phyloP scores from a whole-genome alignment of 2,329 filamentous ascomycete species.

The Fusarium pseudonygamai region DNA sequence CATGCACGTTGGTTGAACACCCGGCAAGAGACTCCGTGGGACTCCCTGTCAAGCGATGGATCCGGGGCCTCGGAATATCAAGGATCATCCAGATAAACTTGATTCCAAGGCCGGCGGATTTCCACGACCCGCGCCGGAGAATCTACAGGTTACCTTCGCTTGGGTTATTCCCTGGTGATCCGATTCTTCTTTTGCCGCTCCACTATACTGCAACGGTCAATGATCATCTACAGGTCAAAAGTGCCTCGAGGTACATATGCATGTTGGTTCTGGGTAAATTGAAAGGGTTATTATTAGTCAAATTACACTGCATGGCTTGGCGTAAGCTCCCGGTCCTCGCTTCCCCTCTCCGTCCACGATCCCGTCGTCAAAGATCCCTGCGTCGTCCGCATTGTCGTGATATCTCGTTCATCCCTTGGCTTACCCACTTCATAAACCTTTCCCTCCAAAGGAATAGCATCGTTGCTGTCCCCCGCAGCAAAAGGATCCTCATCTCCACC shows the following conservation, averaged over 20 bases:
- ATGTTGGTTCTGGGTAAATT: neutral
- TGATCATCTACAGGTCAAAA: neutral
- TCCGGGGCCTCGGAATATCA: neutral
- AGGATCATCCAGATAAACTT: neutral
- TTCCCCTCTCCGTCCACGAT: conserved; percentile 12
- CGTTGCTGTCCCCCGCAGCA: neutral
- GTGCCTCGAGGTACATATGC: neutral
- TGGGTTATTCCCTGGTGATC: neutral
- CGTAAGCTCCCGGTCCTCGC: conserved; percentile 12
- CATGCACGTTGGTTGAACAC: neutral
- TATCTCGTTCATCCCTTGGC: neutral
- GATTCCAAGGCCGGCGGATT: neutral
- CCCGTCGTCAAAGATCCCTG: neutral
- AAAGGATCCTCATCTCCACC: conserved; percentile 13
- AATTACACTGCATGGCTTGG: conserved; percentile 17
- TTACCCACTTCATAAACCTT: neutral
- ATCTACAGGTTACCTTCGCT: neutral
- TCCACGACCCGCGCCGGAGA: neutral
- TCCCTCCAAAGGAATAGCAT: conserved; percentile 2
- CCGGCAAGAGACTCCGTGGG: too few species aligned
- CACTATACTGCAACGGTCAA: neutral
- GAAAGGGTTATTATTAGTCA: neutral
- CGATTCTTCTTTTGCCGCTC: neutral
- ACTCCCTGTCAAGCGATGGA: neutral
- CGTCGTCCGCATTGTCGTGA: neutral